A percentile compares a stretch with the other conserved stretches of the same genome.
These are phyloP conservation scores for Fusarium decemcellulare DNA, from an alignment of 2,329 filamentous ascomycete genomes.

Conservation along the genomic window DNA sequence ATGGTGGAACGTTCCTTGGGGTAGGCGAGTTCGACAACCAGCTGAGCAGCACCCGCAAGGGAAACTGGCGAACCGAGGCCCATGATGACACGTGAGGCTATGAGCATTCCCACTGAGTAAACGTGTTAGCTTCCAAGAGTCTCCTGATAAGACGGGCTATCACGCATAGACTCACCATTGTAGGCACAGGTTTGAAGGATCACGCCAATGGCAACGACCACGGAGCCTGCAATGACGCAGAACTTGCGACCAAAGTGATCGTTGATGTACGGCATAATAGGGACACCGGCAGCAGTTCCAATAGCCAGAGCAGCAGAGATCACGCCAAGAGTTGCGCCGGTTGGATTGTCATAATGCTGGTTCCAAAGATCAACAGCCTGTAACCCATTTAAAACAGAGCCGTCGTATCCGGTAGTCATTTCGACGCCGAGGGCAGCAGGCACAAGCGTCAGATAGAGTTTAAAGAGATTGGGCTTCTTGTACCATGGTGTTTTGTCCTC, in stretches of 20 bases:
- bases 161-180: not conserved
- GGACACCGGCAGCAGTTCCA: not conserved
- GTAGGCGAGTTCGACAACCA: not conserved
- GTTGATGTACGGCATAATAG: not conserved
- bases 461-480: not conserved
- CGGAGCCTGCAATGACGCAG: not conserved
- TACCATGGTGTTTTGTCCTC: not conserved
- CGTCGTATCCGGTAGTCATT: not conserved
- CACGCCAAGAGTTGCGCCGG: not conserved
- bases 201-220: not conserved
- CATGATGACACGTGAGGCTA: not conserved
- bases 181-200: not conserved
- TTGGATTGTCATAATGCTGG: not conserved
- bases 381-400: not conserved
- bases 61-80: not conserved
- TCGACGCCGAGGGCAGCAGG: not conserved
- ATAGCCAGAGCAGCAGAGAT: not conserved
- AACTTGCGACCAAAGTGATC: slow-evolving; percentile 1
- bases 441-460: not conserved
- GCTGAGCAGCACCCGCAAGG: not conserved
- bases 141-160: too few species aligned
- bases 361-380: not conserved
- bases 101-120: not conserved
- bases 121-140: too few species aligned
- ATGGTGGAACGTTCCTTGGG: slow-evolving; percentile 7